Conservation (phyloP, 2,329 filamentous ascomycete species). For the Cercospora sp. region DNA sequence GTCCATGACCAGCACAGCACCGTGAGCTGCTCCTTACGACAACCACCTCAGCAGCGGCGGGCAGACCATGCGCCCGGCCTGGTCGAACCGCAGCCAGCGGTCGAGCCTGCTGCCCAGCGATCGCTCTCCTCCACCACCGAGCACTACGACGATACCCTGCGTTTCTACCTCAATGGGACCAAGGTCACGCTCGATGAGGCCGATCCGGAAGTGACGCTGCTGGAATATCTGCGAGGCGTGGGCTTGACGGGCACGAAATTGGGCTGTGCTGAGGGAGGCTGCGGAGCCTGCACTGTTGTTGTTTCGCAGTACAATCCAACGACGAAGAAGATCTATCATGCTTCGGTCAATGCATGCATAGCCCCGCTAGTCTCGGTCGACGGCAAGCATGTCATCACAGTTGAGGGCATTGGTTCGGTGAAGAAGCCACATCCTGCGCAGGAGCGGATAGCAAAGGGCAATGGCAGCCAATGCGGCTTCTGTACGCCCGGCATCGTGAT, state of each 20-base stretch:
- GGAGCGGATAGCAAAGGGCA: slow-evolving; percentile 84
- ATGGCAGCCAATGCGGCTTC: slow-evolving; percentile 93
- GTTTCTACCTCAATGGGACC: slow-evolving; percentile 94
- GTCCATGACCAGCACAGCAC: not conserved
- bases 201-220: slow-evolving; percentile 85
- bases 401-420: slow-evolving; percentile 90
- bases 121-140: slow-evolving; percentile 66
- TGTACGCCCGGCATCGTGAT: slow-evolving; percentile 98
- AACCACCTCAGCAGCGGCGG: not conserved
- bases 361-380: slow-evolving; percentile 91
- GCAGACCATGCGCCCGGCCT: slow-evolving; percentile 58
- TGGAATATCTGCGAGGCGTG: slow-evolving; percentile 91
- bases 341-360: slow-evolving; percentile 92
- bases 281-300: slow-evolving; percentile 93
- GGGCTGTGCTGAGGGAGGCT: slow-evolving; percentile 94
- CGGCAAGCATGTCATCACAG: slow-evolving; percentile 96
- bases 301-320: slow-evolving; percentile 92
- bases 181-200: slow-evolving; percentile 81
- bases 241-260: slow-evolving; percentile 94
- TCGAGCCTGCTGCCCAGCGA: slow-evolving; percentile 46
- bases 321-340: slow-evolving; percentile 90
- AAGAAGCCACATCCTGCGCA: slow-evolving; percentile 86
- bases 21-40: not conserved
- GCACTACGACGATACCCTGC: slow-evolving; percentile 79
- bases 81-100: slow-evolving; percentile 53